phyloP scores from a whole-genome alignment of 345 rosid species.

The Boechera stricta region DNA sequence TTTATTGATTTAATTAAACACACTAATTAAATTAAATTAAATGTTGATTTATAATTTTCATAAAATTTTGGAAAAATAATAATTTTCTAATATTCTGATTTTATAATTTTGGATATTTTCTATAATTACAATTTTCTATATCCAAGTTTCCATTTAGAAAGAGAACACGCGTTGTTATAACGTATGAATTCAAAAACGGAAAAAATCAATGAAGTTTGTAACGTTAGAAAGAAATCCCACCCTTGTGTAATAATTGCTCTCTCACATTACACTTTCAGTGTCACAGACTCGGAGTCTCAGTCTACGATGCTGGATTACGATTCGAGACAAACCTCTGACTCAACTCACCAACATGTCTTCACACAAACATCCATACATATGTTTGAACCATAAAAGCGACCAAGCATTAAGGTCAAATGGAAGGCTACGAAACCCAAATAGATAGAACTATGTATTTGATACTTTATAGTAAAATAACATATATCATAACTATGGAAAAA shows the following conservation, averaged over 20 bases:
- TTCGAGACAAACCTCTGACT: neutral
- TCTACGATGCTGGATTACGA: slow-evolving; percentile 1
- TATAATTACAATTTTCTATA: too few relatives aligned
- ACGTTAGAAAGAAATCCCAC: too few relatives aligned
- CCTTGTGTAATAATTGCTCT: neutral
- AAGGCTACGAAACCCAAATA: neutral
- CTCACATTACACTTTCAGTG: neutral
- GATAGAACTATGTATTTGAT: neutral
- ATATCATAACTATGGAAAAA: slow-evolving; percentile 7
- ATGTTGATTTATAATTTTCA: too few relatives aligned
- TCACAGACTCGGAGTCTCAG: neutral
- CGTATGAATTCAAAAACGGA: too few relatives aligned
- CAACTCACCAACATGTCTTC: slow-evolving; percentile 16
- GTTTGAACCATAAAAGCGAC: slow-evolving; percentile 19
- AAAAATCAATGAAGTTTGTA: too few relatives aligned
- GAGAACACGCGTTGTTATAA: too few relatives aligned
- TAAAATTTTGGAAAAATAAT: too few relatives aligned
- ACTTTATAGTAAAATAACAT: neutral
- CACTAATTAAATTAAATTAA: too few relatives aligned
- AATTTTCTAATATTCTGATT: too few relatives aligned
- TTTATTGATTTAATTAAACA: too few relatives aligned
- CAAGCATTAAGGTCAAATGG: neutral
- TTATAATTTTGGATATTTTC: too few relatives aligned
- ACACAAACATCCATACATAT: slow-evolving; percentile 19
- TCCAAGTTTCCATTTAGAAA: too few relatives aligned